These are phyloP conservation scores for Ganoderma sinense DNA, from an alignment of 1,284 basidiomycete species.

Conservation along the genomic window DNA sequence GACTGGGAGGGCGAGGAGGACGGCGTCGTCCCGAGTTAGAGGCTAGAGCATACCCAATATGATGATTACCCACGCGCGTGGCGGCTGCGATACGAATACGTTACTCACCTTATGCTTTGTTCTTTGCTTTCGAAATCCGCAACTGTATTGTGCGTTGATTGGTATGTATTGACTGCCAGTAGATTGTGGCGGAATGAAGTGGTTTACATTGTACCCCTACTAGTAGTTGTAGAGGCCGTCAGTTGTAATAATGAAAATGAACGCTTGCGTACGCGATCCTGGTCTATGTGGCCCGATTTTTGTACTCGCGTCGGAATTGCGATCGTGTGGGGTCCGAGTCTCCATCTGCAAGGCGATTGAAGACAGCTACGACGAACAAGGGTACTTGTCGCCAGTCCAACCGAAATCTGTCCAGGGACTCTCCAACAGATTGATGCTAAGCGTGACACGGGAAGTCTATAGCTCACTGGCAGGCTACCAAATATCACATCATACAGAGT, in stretches of 20 bases:
- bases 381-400: too few species aligned
- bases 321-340: neutral
- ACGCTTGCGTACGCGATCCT: neutral
- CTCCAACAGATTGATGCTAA: too few species aligned
- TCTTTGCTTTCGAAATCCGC: slow-evolving; percentile 1
- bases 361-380: neutral
- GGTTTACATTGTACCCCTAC: neutral
- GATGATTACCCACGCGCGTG: neutral
- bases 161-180: neutral
- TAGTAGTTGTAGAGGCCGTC: neutral
- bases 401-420: too few species aligned
- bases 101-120: slow-evolving; percentile 29
- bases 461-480: too few species aligned
- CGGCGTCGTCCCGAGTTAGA: neutral
- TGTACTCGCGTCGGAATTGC: neutral
- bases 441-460: neutral
- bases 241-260: neutral
- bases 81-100: slow-evolving; percentile 4
- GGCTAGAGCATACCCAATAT: neutral
- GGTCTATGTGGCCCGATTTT: neutral
- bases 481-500: neutral
- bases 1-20: slow-evolving; percentile 55
- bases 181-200: neutral
- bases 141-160: neutral
- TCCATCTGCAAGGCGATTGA: too few species aligned